Percentiles rank a stretch among this genome's conserved stretches.
phyloP scores from a whole-genome alignment of 495 filamentous ascomycete species.

The Xylaria sp. region DNA sequence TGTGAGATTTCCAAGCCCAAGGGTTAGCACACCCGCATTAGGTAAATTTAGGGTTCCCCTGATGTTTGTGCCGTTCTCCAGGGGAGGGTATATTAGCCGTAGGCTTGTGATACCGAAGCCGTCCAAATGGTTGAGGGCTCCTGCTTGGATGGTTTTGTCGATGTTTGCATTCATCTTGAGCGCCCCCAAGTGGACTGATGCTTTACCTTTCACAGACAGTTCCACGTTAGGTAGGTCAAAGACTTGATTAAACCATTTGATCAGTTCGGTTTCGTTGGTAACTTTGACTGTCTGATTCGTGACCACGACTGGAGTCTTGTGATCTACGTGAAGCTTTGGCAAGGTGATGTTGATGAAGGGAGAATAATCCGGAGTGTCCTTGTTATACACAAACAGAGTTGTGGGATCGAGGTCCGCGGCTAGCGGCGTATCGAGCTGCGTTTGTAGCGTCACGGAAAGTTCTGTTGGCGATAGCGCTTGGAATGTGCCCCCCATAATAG shows the following conservation, averaged over 20 bases:
- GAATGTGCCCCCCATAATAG: conserved; percentile 47
- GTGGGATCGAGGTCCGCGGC: conserved; percentile 44
- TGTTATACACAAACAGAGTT: conserved; percentile 48
- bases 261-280: conserved; percentile 47
- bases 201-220: conserved; percentile 46
- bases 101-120: conserved; percentile 54
- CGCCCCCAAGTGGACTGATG: conserved; percentile 46
- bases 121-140: conserved; percentile 48
- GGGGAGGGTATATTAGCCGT: conserved; percentile 48
- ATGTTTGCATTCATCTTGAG: conserved; percentile 46
- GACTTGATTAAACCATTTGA: conserved; percentile 46
- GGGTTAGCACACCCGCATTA: conserved; percentile 54
- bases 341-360: conserved; percentile 47
- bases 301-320: conserved; percentile 46
- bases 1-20: conserved; percentile 56
- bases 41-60: conserved; percentile 49
- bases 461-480: conserved; percentile 42
- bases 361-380: conserved; percentile 39
- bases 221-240: conserved; percentile 46
- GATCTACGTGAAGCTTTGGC: conserved; percentile 43
- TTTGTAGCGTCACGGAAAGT: conserved; percentile 48
- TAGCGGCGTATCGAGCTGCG: conserved; percentile 47
- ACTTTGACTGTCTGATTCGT: conserved; percentile 46
- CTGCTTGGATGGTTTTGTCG: conserved; percentile 49
- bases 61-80: conserved; percentile 48